Evolutionary conservation across 495 filamentous ascomycete genomes (phyloP), one percentile per base, ranked within the genome.

Genomic region (Trichoderma parareesei): DNA sequence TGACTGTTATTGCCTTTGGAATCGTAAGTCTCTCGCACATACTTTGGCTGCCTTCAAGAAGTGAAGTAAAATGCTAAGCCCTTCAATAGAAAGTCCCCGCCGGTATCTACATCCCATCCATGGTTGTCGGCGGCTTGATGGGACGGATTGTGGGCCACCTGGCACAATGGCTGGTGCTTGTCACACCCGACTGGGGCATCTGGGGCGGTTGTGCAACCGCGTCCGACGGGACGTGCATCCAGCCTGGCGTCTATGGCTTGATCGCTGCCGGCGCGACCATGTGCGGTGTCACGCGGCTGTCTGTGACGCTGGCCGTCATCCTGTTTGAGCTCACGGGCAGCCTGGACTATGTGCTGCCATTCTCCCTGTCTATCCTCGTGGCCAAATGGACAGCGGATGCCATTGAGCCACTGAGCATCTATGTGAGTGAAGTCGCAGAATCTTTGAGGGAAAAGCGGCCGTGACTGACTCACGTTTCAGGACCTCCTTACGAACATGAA

Each of bases 351-450:
- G 94, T 98, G 37, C 81, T 98, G 0, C 94, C 94, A 0, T 98
- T 98, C 74, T 97, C 92, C 1, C 75, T 98, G 49, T 89, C 90
- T 8, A 89, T 98, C 27, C 83, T 97, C 14, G 93, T 96, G 42
- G 88, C 92, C 48, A 98, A 98, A 76, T 98, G 94, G 94, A 97
- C 93, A 0, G 94, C 94, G 0, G 94, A 98, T 74, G 93, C 93
- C 9, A 82, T 98, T 46, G 94, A 98, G 73, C 94, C 94, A 57
- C 82, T 91, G 46, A 95, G 90, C 73, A 98, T 98, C 66, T 98
- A 98, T 68, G 88, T 89, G 78, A 73, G 86, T 76, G 2, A 33
- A 38, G 27, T 27, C 42, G 44, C 1, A 18, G 11, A 14, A 41
- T 41, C 11, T 41, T 6, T 41, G 38, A 13, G n/a, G n/a, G 41